phyloP scores from a whole-genome alignment of 2,329 filamentous ascomycete species.

The Talaromyces atroroseus region DNA sequence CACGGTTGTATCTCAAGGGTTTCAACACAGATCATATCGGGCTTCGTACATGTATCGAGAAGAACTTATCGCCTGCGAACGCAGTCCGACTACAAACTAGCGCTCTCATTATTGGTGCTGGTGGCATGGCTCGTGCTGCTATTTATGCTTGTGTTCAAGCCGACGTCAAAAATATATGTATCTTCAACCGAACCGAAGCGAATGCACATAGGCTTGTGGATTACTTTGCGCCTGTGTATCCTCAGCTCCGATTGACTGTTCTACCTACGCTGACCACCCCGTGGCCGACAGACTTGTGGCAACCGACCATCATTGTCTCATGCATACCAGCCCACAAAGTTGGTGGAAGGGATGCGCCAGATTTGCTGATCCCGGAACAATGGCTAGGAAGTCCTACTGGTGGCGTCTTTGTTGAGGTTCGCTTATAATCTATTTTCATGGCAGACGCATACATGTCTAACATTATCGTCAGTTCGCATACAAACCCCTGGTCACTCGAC shows the following conservation, averaged over 20 bases:
- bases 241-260: conserved; percentile 20
- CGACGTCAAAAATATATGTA: conserved; percentile 34
- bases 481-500: conserved; percentile 34
- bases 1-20: conserved; percentile 65
- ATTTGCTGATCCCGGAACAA: conserved; percentile 30
- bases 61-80: conserved; percentile 68
- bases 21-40: conserved; percentile 82
- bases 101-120: conserved; percentile 59
- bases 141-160: conserved; percentile 37
- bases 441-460: neutral
- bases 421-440: neutral
- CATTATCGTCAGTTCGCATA: conserved; percentile 30
- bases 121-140: conserved; percentile 42
- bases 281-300: conserved; percentile 30
- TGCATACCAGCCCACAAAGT: conserved; percentile 36
- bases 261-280: conserved; percentile 25
- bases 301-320: conserved; percentile 35
- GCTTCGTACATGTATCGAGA: conserved; percentile 65
- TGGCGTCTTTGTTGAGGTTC: conserved; percentile 37
- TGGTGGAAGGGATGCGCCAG: conserved; percentile 29
- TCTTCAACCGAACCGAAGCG: conserved; percentile 32
- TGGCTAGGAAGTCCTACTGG: conserved; percentile 37
- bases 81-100: conserved; percentile 53
- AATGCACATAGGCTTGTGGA: conserved; percentile 32
- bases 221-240: conserved; percentile 26